A percentile compares a stretch with the other conserved stretches of the same genome.
phyloP scores from a whole-genome alignment of 2,329 filamentous ascomycete species.

The Huntiella savannae region DNA sequence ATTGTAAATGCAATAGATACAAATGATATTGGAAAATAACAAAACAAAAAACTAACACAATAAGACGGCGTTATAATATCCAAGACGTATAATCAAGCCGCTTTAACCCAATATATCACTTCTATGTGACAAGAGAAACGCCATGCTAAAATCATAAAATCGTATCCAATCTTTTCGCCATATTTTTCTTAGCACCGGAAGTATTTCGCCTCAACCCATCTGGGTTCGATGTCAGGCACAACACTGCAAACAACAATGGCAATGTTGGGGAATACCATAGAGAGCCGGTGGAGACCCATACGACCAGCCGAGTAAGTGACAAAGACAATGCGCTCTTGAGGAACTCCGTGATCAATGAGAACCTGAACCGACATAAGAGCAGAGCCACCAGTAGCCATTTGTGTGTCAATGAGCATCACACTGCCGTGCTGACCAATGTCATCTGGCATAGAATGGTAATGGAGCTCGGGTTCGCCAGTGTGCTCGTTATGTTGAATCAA shows the following conservation, averaged over 20 bases:
- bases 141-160: too few species aligned
- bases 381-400: constrained; percentile 80
- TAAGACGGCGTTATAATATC: too few species aligned
- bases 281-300: constrained; percentile 65
- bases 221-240: constrained; percentile 60
- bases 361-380: constrained; percentile 89
- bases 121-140: too few species aligned
- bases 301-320: constrained; percentile 82
- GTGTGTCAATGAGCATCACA: constrained; percentile 74
- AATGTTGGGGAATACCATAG: constrained; percentile 74
- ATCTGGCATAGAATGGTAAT: constrained; percentile 64
- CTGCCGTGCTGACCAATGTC: constrained; percentile 57
- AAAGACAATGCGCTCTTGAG: constrained; percentile 68
- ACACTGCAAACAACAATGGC: constrained; percentile 72
- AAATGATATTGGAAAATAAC: too few species aligned
- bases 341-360: constrained; percentile 82
- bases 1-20: too few species aligned
- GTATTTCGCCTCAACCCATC: constrained; percentile 82
- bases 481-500: constrained; percentile 76
- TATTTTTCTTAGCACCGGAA: constrained; percentile 49
- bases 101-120: too few species aligned
- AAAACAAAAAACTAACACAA: too few species aligned
- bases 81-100: too few species aligned
- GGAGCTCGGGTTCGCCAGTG: constrained; percentile 79
- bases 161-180: too few species aligned